Conservation (phyloP, 1,284 basidiomycete genomes). For the Cryptococcus sp. region DNA sequence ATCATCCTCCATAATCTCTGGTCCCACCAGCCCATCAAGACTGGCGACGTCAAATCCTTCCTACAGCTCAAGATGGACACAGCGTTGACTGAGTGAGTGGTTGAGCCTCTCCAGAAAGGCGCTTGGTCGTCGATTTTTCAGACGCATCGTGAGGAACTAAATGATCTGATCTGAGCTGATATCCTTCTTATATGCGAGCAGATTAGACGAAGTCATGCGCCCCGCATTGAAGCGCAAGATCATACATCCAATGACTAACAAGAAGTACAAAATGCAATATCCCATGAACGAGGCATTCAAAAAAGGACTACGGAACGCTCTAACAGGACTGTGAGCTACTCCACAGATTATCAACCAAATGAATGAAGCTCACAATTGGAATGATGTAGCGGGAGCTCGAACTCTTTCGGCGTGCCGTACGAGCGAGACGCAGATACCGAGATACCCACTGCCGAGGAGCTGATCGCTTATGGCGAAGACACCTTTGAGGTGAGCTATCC, state of each 20-base stretch:
- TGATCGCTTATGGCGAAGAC: slow-evolving; percentile 84
- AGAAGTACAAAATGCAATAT: slow-evolving; percentile 59
- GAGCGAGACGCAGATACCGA: slow-evolving; percentile 55
- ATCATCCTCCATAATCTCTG: slow-evolving; percentile 89
- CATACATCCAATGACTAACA: slow-evolving; percentile 54
- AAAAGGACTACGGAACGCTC: slow-evolving; percentile 75
- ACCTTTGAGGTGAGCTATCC: slow-evolving; percentile 80
- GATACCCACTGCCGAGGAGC: slow-evolving; percentile 58
- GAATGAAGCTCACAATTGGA: not conserved
- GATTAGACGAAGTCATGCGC: slow-evolving; percentile 67
- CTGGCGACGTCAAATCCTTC: slow-evolving; percentile 77
- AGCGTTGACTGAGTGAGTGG: slow-evolving; percentile 29
- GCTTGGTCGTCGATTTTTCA: too few species aligned
- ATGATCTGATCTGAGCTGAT: slow-evolving; percentile 11
- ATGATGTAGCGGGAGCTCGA: slow-evolving; percentile 71
- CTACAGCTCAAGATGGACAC: slow-evolving; percentile 60
- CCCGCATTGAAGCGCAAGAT: slow-evolving; percentile 75
- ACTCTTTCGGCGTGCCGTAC: slow-evolving; percentile 86
- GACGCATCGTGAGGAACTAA: too few species aligned
- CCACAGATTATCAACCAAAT: not conserved
- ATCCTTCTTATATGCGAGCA: slow-evolving; percentile 46
- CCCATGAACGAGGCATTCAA: slow-evolving; percentile 74
- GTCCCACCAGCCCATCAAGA: slow-evolving; percentile 75
- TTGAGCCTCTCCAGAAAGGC: not conserved
- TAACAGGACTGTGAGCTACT: slow-evolving; percentile 79